Evolutionary conservation across 1,284 basidiomycete genomes (phyloP).

Genomic region (Bothia castanella): DNA sequence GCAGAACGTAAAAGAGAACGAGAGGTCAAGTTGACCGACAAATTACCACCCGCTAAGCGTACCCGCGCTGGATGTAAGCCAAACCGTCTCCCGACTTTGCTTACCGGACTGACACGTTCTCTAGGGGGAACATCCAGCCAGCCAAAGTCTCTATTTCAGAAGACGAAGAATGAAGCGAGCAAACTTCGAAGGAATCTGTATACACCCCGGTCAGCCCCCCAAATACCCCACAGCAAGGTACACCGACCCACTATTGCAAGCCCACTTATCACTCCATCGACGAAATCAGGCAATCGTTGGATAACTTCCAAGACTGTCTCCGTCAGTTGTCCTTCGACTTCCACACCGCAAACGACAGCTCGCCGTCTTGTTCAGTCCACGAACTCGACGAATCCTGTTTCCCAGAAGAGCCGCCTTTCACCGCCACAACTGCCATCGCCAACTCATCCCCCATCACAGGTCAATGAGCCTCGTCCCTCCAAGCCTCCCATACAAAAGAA

Average conservation of each 20-base stretch:
- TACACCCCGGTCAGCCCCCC: constrained; percentile 46
- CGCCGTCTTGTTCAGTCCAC: constrained; percentile 11
- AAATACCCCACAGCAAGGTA: constrained; percentile 45
- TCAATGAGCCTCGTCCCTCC: constrained; percentile 25
- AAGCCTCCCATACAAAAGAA: constrained; percentile 49
- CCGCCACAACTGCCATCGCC: constrained; percentile 16
- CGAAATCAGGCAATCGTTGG: constrained; percentile 34
- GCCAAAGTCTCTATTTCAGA: constrained; percentile 71
- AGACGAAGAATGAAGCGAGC: constrained; percentile 64
- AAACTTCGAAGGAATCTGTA: constrained; percentile 63
- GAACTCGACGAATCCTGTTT: constrained; percentile 11
- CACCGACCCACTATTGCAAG: constrained; percentile 38
- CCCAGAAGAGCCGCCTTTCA: constrained; percentile 18
- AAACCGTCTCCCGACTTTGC: not conserved
- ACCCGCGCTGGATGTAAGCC: constrained; percentile 49
- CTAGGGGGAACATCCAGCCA: constrained; percentile 48
- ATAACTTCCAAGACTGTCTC: constrained; percentile 44
- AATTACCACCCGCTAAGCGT: constrained; percentile 59
- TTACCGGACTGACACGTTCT: constrained; percentile 13
- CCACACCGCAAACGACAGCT: constrained; percentile 17
- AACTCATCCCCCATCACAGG: constrained; percentile 17
- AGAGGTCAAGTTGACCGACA: constrained; percentile 68
- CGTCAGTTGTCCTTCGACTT: constrained; percentile 29
- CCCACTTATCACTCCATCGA: constrained; percentile 34
- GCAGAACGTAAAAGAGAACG: constrained; percentile 69